Conservation (phyloP, 2,329 filamentous ascomycete species). For the Fusarium sp. region DNA sequence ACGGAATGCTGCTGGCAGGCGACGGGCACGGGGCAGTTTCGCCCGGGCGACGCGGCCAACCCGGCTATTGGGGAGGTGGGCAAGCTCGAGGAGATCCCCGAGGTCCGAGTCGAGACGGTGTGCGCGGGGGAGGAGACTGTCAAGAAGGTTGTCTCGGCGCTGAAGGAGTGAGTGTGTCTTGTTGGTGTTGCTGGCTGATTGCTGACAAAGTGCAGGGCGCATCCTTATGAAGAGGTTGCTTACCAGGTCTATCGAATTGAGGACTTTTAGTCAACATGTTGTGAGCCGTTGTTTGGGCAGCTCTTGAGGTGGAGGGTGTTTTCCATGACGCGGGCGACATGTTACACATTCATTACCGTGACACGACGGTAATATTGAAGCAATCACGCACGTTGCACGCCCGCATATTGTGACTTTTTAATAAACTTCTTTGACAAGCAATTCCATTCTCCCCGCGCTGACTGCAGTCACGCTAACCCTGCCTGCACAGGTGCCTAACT, state of each 20-base stretch:
- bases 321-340: not conserved
- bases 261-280: slow-evolving; percentile 34
- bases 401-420: not conserved
- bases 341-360: not conserved
- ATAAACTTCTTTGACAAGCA: not conserved
- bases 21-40: slow-evolving; percentile 73
- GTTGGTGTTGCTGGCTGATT: not conserved
- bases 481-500: not conserved
- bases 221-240: slow-evolving; percentile 43
- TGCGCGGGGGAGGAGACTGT: slow-evolving; percentile 70
- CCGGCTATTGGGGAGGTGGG: slow-evolving; percentile 72
- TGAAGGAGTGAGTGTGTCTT: slow-evolving; percentile 66
- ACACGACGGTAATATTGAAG: not conserved
- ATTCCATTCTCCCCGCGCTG: not conserved
- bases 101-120: slow-evolving; percentile 72
- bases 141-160: slow-evolving; percentile 68
- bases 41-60: slow-evolving; percentile 70
- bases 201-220: slow-evolving; percentile 41
- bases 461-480: not conserved
- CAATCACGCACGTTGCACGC: not conserved
- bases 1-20: slow-evolving; percentile 66
- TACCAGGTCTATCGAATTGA: slow-evolving; percentile 43
- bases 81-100: slow-evolving; percentile 67
- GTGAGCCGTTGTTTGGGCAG: not conserved
- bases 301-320: not conserved